Evolutionary conservation across 2,329 filamentous ascomycete species (phyloP), one percentile per base, ranked within the genome.

Genomic region (Trichoderma guizhouense): DNA sequence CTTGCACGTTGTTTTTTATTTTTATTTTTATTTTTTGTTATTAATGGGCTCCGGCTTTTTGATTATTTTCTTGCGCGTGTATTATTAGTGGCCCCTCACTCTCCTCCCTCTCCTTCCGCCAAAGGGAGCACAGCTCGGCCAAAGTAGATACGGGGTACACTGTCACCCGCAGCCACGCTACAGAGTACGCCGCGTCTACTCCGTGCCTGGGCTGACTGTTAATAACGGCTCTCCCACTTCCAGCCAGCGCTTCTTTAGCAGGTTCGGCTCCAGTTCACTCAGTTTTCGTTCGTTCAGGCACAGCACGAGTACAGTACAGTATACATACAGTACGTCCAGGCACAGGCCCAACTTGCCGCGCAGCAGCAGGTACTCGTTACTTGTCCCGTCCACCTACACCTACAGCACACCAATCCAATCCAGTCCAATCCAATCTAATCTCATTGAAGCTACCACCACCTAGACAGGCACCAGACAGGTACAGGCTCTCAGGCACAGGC

Each of bases 11-110:
- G 51, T 68, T 34, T 43, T 32, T 67, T 51, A 51, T 57, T 67
- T 55, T 39, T 39, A 26, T 68, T 47, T 68, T 60, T 68, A 15
- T 61, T 55, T 57, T 30, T 34, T 32, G 26, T 34, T 30, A n/a
- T n/a, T 47, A 58, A 32, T 58, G 55, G 55, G 26, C 24, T 15
- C 5, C 18, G 12, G n/a, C 34, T 65, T 55, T 68, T 43, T 68
- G 39, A 32, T 68, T 68, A 47, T 68, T 68, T 57, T 43, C 36
- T 47, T 47, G 53, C 53, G 65, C 65, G 65, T 60, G 65, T 68
- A 68, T 60, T 68, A 68, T 58, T 68, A 68, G 65, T 60, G 65
- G 34, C 65, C 36, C 36, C 36, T 39, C 36, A 15, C 36, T 39
- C 36, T 39, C 65, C 63, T 39, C 63, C 34, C 53, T 58, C 53